These are phyloP conservation scores for Vigna angularis DNA, from an alignment of 306 rosid species.

Conservation along the genomic window DNA sequence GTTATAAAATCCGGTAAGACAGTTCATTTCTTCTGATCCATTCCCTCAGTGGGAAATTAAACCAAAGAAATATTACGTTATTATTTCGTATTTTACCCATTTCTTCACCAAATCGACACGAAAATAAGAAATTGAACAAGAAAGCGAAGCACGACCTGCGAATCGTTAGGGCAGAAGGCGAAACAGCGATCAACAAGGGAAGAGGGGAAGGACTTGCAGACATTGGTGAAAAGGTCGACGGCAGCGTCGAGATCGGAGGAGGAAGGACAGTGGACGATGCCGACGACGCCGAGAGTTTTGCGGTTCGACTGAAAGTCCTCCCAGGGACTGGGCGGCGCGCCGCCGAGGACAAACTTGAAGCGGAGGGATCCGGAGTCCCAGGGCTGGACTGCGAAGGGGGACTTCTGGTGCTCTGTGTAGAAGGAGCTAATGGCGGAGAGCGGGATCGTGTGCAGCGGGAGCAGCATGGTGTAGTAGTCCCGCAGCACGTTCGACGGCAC, in stretches of 20 bases:
- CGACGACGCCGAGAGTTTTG: slow-evolving; percentile 82
- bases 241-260: slow-evolving; percentile 79
- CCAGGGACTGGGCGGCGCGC: slow-evolving; percentile 86
- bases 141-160: slow-evolving; percentile 57
- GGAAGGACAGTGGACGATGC: slow-evolving; percentile 93
- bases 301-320: slow-evolving; percentile 96
- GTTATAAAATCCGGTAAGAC: neutral
- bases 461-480: slow-evolving; percentile 82
- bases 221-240: slow-evolving; percentile 56
- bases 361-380: slow-evolving; percentile 91
- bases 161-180: slow-evolving; percentile 88
- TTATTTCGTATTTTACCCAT: neutral
- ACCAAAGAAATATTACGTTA: neutral
- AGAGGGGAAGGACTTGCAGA: slow-evolving; percentile 66
- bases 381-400: slow-evolving; percentile 88
- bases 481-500: slow-evolving; percentile 70
- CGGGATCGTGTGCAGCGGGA: slow-evolving; percentile 77
- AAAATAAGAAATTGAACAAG: neutral
- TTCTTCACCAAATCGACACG: neutral
- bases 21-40: neutral
- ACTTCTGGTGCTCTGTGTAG: slow-evolving; percentile 95
- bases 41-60: neutral
- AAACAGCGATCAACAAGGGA: slow-evolving; percentile 90
- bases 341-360: slow-evolving; percentile 87
- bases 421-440: slow-evolving; percentile 89